Evolutionary conservation across 768 basidiomycete genomes (phyloP).

Genomic region (Amanita thiersii): DNA sequence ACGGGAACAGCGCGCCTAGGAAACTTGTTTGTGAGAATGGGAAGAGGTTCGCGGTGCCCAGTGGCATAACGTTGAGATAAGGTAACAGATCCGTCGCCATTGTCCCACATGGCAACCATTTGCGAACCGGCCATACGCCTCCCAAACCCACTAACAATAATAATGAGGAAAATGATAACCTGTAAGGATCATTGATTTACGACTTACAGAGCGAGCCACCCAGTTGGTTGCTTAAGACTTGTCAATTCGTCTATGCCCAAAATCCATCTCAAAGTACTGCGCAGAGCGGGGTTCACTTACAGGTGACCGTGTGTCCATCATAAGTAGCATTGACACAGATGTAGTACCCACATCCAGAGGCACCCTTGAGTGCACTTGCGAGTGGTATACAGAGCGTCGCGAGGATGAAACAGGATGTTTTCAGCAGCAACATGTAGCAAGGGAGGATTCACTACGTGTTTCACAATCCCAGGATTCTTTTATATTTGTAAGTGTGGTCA

Average conservation of each 20-base stretch:
- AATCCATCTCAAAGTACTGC: neutral
- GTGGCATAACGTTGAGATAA: constrained; percentile 49
- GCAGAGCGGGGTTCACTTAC: constrained; percentile 22
- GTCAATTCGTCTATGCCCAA: constrained; percentile 35
- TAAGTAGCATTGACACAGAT: constrained; percentile 43
- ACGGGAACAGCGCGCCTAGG: constrained; percentile 34
- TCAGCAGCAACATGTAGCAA: constrained; percentile 13
- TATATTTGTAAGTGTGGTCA: no score
- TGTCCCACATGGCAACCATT: constrained; percentile 50
- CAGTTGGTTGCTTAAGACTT: constrained; percentile 27
- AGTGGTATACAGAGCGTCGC: constrained; percentile 10
- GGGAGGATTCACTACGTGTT: neutral
- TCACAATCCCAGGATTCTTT: no score
- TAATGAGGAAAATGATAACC: constrained; percentile 8
- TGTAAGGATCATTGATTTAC: neutral
- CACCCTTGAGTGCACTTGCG: constrained; percentile 28
- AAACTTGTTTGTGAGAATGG: constrained; percentile 30
- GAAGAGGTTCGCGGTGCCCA: constrained; percentile 42
- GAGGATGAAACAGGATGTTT: neutral
- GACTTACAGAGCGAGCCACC: constrained; percentile 48
- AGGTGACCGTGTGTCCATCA: constrained; percentile 31
- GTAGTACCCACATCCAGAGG: constrained; percentile 31
- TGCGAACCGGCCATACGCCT: constrained; percentile 36
- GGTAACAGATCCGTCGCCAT: constrained; percentile 43
- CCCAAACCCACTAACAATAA: constrained; percentile 44